Evolutionary conservation across 2,329 filamentous ascomycete genomes (phyloP).

Genomic region (Arthrobotrys entomopaga): DNA sequence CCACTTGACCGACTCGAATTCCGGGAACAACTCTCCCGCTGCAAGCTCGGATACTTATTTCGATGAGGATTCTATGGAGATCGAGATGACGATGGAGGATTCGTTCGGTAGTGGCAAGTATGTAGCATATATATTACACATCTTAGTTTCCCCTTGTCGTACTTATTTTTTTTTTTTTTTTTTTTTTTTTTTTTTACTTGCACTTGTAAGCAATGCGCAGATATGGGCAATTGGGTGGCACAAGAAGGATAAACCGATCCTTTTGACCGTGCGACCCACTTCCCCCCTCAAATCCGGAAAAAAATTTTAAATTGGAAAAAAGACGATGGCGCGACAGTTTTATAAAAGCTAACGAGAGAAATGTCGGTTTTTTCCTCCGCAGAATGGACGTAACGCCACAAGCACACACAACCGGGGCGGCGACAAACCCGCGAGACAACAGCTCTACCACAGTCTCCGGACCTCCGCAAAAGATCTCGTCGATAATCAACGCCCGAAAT

Average conservation of each 20-base stretch:
- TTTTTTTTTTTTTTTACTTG: conserved; percentile 6
- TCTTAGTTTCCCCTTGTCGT: neutral
- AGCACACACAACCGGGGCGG: conserved; percentile 17
- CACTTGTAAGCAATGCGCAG: neutral
- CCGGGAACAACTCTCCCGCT: conserved; percentile 45
- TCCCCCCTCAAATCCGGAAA: conserved; percentile 10
- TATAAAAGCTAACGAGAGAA: conserved; percentile 27
- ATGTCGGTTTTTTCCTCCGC: neutral
- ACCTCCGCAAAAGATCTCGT: conserved; percentile 36
- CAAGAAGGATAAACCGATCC: neutral
- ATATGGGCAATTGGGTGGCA: neutral
- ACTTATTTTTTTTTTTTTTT: neutral
- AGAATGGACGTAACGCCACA: conserved; percentile 42
- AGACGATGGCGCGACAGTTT: neutral
- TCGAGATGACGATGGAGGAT: conserved; percentile 50
- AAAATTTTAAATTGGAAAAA: neutral
- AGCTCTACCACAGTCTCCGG: neutral
- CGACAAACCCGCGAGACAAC: conserved; percentile 10
- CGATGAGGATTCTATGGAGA: conserved; percentile 52
- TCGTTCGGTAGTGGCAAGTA: conserved; percentile 44
- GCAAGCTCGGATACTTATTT: conserved; percentile 53
- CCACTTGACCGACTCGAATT: conserved; percentile 40
- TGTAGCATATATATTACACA: conserved; percentile 5
- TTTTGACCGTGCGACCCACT: conserved; percentile 32
- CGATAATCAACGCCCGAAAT: conserved; percentile 50